These are phyloP conservation scores for Metarhizium anisopliae DNA, from an alignment of 2,329 filamentous ascomycete species.

Conservation along the genomic window DNA sequence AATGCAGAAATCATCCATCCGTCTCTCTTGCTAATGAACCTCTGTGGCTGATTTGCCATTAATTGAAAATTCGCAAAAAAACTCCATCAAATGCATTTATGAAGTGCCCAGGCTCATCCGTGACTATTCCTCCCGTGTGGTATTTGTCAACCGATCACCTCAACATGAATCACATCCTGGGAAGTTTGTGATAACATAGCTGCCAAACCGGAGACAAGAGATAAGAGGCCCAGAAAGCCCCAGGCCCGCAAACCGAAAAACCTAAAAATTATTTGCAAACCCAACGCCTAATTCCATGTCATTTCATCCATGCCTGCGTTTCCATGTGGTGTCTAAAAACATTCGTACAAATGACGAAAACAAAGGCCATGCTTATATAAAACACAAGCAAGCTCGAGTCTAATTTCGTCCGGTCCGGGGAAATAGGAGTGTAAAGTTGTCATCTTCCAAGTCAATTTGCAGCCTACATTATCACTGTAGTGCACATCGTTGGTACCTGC, in stretches of 20 bases:
- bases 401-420: neutral
- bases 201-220: neutral
- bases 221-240: neutral
- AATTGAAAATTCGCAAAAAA: neutral
- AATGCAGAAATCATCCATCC: neutral
- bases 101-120: neutral
- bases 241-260: neutral
- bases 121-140: neutral
- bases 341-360: conserved; percentile 7
- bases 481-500: neutral
- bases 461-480: neutral
- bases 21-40: neutral
- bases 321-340: conserved; percentile 11
- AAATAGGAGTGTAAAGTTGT: neutral
- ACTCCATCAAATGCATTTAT: neutral
- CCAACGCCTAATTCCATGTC: conserved; percentile 22
- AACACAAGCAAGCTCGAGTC: neutral
- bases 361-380: neutral
- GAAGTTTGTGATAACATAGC: neutral
- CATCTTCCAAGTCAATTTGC: neutral
- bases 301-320: conserved; percentile 13
- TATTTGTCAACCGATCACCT: neutral
- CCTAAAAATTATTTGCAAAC: conserved; percentile 9
- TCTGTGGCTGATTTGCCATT: neutral
- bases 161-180: neutral